Conservation (phyloP, 306 rosid species). For the Castanospermum australe region DNA sequence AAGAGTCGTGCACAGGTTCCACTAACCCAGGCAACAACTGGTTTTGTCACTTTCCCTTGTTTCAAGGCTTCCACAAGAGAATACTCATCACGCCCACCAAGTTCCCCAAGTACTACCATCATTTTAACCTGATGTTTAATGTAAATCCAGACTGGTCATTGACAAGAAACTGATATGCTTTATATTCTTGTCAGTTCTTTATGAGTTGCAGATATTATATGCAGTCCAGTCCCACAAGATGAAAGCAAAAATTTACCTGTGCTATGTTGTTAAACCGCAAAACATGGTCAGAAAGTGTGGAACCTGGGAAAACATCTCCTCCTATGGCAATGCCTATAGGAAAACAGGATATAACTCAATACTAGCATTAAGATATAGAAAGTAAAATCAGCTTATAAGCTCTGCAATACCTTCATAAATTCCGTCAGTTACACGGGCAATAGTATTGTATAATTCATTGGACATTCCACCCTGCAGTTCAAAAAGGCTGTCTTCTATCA, state of each 20-base stretch:
- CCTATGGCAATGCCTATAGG: constrained; percentile 84
- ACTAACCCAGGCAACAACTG: constrained; percentile 95
- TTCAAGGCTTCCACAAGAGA: constrained; percentile 86
- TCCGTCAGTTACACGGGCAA: constrained; percentile 92
- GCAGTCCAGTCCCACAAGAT: constrained; percentile 10
- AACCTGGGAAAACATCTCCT: constrained; percentile 94
- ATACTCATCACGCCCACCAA: constrained; percentile 91
- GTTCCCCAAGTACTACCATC: constrained; percentile 93
- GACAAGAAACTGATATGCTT: neutral
- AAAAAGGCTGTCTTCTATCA: constrained; percentile 29
- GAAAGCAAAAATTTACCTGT: constrained; percentile 52
- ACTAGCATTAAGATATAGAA: constrained; percentile 1
- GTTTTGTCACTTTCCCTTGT: constrained; percentile 85
- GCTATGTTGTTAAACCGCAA: constrained; percentile 87
- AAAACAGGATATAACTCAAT: constrained; percentile 22
- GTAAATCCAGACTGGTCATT: constrained; percentile 19
- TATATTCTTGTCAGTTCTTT: neutral
- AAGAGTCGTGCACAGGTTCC: constrained; percentile 94
- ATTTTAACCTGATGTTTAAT: constrained; percentile 61
- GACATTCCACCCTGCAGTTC: constrained; percentile 93
- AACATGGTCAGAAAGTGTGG: constrained; percentile 92
- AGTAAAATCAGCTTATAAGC: neutral
- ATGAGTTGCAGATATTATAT: neutral
- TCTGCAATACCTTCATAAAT: constrained; percentile 70
- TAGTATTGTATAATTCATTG: constrained; percentile 77